Percentiles rank a stretch among this genome's conserved stretches.
Evolutionary conservation across 225 moss, liverwort and hornwort species (phyloP).

Genomic region (Marchantia paleacea): DNA sequence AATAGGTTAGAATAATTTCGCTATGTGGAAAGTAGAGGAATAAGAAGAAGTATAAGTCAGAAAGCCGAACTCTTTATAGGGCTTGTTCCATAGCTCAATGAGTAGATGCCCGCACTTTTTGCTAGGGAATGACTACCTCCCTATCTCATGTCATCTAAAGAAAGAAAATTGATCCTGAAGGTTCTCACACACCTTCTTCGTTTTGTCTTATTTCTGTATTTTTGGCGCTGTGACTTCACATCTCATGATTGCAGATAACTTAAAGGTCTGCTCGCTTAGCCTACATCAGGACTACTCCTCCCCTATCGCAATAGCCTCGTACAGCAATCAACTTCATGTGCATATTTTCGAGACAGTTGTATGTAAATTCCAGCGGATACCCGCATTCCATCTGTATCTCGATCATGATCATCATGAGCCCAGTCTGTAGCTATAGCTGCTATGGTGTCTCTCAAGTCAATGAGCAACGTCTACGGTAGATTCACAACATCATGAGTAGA

Average conservation of each 20-base stretch:
- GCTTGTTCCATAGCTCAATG: background rate
- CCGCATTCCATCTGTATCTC: background rate
- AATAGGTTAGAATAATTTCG: background rate
- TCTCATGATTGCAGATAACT: constrained; percentile 5
- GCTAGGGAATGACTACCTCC: background rate
- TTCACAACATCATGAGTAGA: background rate
- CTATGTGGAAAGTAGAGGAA: background rate
- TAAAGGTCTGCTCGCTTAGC: background rate
- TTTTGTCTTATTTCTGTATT: constrained; percentile 3
- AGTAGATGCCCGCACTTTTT: background rate
- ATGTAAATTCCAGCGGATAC: background rate
- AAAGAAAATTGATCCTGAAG: background rate
- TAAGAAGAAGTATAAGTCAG: constrained; percentile 3
- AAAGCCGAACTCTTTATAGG: background rate
- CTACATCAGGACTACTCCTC: background rate
- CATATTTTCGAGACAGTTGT: background rate
- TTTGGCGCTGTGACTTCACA: constrained; percentile 3
- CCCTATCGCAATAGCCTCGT: background rate
- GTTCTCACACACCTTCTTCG: background rate
- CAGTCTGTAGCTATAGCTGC: background rate
- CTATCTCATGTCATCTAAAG: constrained; percentile 1
- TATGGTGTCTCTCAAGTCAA: background rate
- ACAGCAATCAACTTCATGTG: background rate
- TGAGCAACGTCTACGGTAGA: background rate
- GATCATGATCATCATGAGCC: background rate